Conservation (phyloP, 1,284 basidiomycete species). For the Exsudoporus floridanus region DNA sequence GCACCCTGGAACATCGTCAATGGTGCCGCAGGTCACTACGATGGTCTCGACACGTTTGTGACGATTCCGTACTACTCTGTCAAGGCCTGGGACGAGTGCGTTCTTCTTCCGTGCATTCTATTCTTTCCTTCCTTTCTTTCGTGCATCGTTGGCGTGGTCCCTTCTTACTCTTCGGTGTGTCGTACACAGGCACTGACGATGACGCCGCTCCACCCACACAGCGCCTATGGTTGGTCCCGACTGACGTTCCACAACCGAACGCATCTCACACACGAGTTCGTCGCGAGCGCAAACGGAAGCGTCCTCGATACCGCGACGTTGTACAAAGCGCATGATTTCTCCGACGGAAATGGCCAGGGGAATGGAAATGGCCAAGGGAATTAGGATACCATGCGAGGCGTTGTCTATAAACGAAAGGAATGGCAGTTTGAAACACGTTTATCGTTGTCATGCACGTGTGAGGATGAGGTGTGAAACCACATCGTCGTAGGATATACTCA, state of each 20-base stretch:
- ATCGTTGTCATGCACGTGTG: not conserved
- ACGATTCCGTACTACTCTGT: slow-evolving; percentile 9
- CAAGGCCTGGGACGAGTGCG: slow-evolving; percentile 19
- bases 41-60: slow-evolving; percentile 27
- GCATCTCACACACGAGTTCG: slow-evolving; percentile 32
- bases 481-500: not conserved
- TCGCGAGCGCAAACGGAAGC: slow-evolving; percentile 30
- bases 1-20: slow-evolving; percentile 34
- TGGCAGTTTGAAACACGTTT: not conserved
- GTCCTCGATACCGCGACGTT: slow-evolving; percentile 28
- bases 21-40: slow-evolving; percentile 31
- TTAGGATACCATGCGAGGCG: not conserved
- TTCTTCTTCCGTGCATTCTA: not conserved
- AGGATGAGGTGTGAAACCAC: not conserved
- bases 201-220: not conserved
- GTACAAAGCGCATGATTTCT: slow-evolving; percentile 29
- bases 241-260: slow-evolving; percentile 33
- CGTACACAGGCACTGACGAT: not conserved
- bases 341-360: not conserved
- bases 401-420: too few relatives aligned
- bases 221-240: slow-evolving; percentile 32
- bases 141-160: not conserved
- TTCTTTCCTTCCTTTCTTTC: not conserved
- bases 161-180: not conserved
- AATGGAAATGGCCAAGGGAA: not conserved